Evolutionary conservation across 768 basidiomycete species (phyloP), one percentile per base, ranked within the genome.

Genomic region (Termitomyces titanicus): DNA sequence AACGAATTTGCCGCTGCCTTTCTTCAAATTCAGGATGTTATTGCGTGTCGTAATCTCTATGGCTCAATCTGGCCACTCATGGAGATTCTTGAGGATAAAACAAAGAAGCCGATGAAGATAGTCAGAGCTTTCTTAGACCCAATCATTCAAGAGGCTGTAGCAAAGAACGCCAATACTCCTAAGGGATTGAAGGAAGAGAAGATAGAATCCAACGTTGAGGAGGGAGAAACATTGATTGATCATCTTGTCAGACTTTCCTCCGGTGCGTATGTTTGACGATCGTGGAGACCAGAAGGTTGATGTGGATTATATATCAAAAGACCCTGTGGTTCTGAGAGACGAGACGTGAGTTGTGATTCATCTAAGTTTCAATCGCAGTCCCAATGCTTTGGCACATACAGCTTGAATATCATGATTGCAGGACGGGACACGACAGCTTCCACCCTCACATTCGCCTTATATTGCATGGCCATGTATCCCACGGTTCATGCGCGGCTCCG

Each of bases 81-180:
- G 10, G 83, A 86, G 54, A 70, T 84, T 13, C 73, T 62, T 25
- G 60, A 68, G 22, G 82, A 85, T 57, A 68, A 68, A 51, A 77
- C 76, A 2, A 66, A 66, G 34, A 67, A 68, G 11, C 77, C 77
- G 10, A 84, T 85, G 82, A 71, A 78, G 58, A 61, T 80, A 6
- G 76, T 84, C 11, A 76, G 79, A 55, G 71, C 74, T 4, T 83
- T 75, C 44, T 71, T 84, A 5, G 78, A 82, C 42, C 81, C 81
- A 0, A 77, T 80, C 37, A 70, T 81, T 20, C 60, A 71, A 40
- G 77, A 79, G 33, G 81, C 83, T 0, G 62, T 85, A n/a, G 69
- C 70, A 57, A 75, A 74, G 57, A 61, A 62, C 15, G 42, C 20
- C 4, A 17, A 35, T 24, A 35, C 54, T 15, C 34, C 59, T 33